Evolutionary conservation across 495 filamentous ascomycete species (phyloP).

Genomic region (Cercophora samala): DNA sequence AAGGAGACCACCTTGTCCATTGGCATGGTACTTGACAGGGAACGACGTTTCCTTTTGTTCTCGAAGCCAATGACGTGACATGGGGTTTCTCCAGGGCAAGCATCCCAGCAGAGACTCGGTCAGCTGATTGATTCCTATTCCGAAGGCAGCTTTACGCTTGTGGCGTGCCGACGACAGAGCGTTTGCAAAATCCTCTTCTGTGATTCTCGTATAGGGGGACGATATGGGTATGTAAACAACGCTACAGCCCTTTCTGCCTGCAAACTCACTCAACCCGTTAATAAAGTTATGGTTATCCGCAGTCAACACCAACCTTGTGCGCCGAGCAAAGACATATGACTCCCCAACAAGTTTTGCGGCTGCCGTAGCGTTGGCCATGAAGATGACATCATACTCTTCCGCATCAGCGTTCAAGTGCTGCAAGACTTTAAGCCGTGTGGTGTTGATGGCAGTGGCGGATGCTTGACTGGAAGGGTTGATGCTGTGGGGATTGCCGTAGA

Average conservation of each 20-base stretch:
- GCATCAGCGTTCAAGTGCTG: slow-evolving; percentile 55
- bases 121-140: neutral
- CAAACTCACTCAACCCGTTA: slow-evolving; percentile 36
- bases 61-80: no score
- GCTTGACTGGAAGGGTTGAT: slow-evolving; percentile 48
- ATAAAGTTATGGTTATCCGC: slow-evolving; percentile 40
- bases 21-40: neutral
- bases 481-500: slow-evolving; percentile 62
- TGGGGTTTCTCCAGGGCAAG: neutral
- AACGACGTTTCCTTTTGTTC: no score
- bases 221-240: slow-evolving; percentile 26
- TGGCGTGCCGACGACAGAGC: slow-evolving; percentile 13
- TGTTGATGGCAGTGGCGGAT: slow-evolving; percentile 45
- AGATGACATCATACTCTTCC: slow-evolving; percentile 58
- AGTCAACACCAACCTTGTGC: slow-evolving; percentile 26
- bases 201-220: slow-evolving; percentile 20
- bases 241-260: slow-evolving; percentile 12
- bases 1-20: neutral
- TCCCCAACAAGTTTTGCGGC: slow-evolving; percentile 57
- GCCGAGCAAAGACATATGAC: slow-evolving; percentile 33
- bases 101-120: neutral
- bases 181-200: slow-evolving; percentile 11
- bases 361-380: slow-evolving; percentile 58
- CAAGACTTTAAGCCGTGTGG: slow-evolving; percentile 46
- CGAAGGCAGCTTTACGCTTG: neutral